Evolutionary conservation across 176 grass and related monocot species (phyloP), one percentile per base, ranked within the genome.

Genomic region (Raddia guianensis): DNA sequence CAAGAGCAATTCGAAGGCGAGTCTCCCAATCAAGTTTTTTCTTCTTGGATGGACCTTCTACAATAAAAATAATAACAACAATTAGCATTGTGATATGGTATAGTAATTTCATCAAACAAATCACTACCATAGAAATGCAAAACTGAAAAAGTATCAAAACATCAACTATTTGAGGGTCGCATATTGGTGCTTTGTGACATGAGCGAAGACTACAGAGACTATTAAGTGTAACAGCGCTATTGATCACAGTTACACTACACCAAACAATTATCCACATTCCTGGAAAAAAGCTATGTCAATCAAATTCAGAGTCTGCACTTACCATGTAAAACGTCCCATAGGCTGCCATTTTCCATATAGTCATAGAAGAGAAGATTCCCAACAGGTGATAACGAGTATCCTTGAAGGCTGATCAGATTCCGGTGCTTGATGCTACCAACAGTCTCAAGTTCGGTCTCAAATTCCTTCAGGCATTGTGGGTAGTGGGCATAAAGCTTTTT

Each of bases 241-340:
- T 66, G 44, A 58, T 72, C 34, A 46, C 61, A 80, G 52, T 33
- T 9, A 63, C 27, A 33, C 10, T 80, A 63, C 27, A 33, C 10
- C 75, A 55, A 62, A 87, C 47, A 49, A 43, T 68, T 64, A 5
- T 74, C 4, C 5, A 57, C 55, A 18, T 80, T 70, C 16, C 16
- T 43, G 32, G 11, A 47, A 13, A 64, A 45, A 51, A 63, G 63
- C 0, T 37, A 5, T 52, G 10, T n/a, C 15, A 42, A 81, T 35
- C 27, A 27, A 20, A 53, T 75, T 71, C 9, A 14, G 0, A 32
- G 16, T 50, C 4, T 8, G n/a, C 62, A 80, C 82, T 54, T 88
- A 99, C 97, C 97, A 80, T 99, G 97, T 66, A 99, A 88, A 86
- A 99, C 75, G 88, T 99, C 97, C 97, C 97, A 99, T 15, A 99